Base-by-base conservation (phyloP, 768 basidiomycete genomes). In the Boletus subparvulus region DNA sequence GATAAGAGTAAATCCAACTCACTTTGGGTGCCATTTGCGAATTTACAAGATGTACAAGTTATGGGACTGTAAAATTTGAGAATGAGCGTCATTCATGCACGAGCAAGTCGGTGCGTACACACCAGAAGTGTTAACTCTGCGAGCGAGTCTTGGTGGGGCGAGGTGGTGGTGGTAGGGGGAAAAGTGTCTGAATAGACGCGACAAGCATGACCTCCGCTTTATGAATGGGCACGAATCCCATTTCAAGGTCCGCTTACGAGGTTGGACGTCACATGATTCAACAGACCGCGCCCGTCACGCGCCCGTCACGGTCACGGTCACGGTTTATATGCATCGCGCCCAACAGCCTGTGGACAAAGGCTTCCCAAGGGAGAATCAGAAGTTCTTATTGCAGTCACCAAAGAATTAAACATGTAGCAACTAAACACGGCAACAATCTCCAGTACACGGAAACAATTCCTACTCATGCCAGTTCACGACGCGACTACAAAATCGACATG, bases 21-120 rank as follows among this genome's bases (percentile, higher is more conserved):
- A 74, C 75, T 73, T 74, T 76, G 19, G 73, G 75, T 56, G 66
- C 65, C 75, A 76, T 74, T 70, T 73, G 40, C 14, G 56, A 40
- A 55, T 57, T 59, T 73, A 72, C 68, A 72, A 45, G 61, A 41
- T 65, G 14, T 73, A 73, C 68, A 73, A 42, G 44, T 13, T 72
- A 72, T 73, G 37, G 0, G 48, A 69, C 70, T 71, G 60, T 47
- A 3, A 11, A 48, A 41, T 39, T 24, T 26, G 30, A 49, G 3
- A n/a, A 6, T 71, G 28, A 69, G 61, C 39, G 39, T 50, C n/a
- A 24, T 55, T 55, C 45, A n/a, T 21, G 47, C 24, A 56, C 50
- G 32, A 45, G n/a, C 47, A 16, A 49, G 49, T 37, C 4, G 46
- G 10, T 52, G 52, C 12, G 10, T 12, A 60, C 70, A 19, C 12